Evolutionary conservation across 257 asterid genomes (phyloP).

Genomic region (Pogostemon cablin): DNA sequence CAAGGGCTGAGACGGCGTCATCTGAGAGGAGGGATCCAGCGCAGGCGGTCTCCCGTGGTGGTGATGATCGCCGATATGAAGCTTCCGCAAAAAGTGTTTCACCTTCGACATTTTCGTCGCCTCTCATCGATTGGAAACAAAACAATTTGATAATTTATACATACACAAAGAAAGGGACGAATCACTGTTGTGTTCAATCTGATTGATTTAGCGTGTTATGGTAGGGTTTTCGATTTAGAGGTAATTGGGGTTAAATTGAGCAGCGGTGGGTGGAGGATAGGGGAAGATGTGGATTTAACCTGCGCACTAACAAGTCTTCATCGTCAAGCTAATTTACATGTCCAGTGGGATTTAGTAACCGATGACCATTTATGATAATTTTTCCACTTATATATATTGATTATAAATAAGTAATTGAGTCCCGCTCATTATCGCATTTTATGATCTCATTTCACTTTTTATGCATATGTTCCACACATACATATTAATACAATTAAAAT

Average conservation of each 20-base stretch:
- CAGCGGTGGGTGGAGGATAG: conserved; percentile 42
- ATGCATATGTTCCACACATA: too few relatives aligned
- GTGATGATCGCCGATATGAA: conserved; percentile 82
- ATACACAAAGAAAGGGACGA: conserved; percentile 14
- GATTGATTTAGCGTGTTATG: conserved; percentile 25
- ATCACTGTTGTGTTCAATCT: conserved; percentile 20
- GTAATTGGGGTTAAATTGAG: conserved; percentile 25
- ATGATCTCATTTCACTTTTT: too few relatives aligned
- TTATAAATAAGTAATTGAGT: too few relatives aligned
- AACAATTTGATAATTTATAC: conserved; percentile 23
- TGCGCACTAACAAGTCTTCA: conserved; percentile 42
- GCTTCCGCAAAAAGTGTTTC: conserved; percentile 92
- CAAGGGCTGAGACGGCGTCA: conserved; percentile 39
- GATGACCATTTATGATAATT: too few relatives aligned
- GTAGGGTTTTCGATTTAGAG: conserved; percentile 28
- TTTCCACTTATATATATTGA: too few relatives aligned
- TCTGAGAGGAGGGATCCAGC: conserved; percentile 47
- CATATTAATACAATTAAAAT: too few relatives aligned
- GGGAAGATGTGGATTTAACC: conserved; percentile 27
- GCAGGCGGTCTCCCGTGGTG: conserved; percentile 43
- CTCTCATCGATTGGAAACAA: conserved; percentile 57
- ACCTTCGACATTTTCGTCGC: conserved; percentile 75
- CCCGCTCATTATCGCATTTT: too few relatives aligned
- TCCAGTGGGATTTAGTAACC: not conserved
- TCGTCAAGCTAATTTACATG: conserved; percentile 38